Conservation (phyloP, 1,139 yeast genomes). For the Lodderomyces metapsilosis region DNA sequence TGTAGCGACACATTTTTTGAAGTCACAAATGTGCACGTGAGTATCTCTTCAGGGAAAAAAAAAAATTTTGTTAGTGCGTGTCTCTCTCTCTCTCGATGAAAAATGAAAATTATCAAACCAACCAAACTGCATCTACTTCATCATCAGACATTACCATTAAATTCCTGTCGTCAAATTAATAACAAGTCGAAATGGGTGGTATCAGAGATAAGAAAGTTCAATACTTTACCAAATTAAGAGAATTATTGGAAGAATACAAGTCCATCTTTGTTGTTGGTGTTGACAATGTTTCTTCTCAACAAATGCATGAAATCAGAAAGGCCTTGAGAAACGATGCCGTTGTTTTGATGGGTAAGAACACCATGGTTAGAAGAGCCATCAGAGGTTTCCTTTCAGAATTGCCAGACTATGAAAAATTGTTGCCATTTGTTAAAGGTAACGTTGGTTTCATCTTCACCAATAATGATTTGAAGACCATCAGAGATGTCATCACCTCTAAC, state of each 20-base stretch:
- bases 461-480: slow-evolving; percentile 85
- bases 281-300: slow-evolving; percentile 99
- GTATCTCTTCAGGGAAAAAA: background rate
- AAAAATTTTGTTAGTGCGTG: too few species aligned
- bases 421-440: slow-evolving; percentile 95
- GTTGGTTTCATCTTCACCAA: slow-evolving; percentile 99
- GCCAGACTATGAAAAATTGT: slow-evolving; percentile 93
- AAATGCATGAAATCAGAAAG: slow-evolving; percentile 99
- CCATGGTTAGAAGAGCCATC: slow-evolving; percentile 99
- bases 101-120: slow-evolving; percentile 3
- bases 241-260: slow-evolving; percentile 94
- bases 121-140: background rate
- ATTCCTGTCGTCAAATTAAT: slow-evolving; percentile 77
- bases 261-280: slow-evolving; percentile 98
- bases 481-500: slow-evolving; percentile 84
- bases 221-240: slow-evolving; percentile 94
- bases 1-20: background rate
- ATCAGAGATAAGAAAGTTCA: slow-evolving; percentile 95
- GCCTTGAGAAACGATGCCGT: slow-evolving; percentile 92
- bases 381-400: slow-evolving; percentile 91
- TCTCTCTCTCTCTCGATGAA: slow-evolving; percentile 5
- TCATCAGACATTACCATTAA: slow-evolving; percentile 59
- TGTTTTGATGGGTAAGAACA: slow-evolving; percentile 99
- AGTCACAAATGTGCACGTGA: slow-evolving; percentile 2
- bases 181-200: slow-evolving; percentile 99